Evolutionary conservation across 306 rosid genomes (phyloP).

Genomic region (Ammopiptanthus mongolicus): DNA sequence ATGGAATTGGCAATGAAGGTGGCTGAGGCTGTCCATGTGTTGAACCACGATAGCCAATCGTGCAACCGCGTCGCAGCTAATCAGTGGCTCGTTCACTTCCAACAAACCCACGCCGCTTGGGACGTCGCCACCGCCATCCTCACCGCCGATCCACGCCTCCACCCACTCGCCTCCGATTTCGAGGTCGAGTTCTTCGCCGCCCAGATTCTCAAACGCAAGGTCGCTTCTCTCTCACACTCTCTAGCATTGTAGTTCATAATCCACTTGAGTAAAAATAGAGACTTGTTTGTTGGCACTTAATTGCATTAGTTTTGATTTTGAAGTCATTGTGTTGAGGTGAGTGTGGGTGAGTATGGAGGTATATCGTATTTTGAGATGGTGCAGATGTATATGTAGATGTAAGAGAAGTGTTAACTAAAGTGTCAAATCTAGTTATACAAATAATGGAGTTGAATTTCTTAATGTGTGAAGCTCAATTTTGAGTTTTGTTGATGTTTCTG

Average conservation of each 20-base stretch:
- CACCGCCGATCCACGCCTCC: slow-evolving; percentile 51
- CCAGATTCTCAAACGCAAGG: slow-evolving; percentile 97
- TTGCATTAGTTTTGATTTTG: background rate
- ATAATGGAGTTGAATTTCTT: background rate
- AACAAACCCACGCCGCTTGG: slow-evolving; percentile 94
- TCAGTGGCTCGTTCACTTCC: slow-evolving; percentile 98
- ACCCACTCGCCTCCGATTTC: slow-evolving; percentile 41
- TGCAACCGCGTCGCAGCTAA: slow-evolving; percentile 98
- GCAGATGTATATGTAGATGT: background rate
- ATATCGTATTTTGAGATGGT: background rate
- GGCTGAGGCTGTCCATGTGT: slow-evolving; percentile 84
- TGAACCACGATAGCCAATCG: slow-evolving; percentile 84
- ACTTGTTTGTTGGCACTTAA: background rate
- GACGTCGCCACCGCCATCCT: slow-evolving; percentile 91
- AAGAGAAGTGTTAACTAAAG: background rate
- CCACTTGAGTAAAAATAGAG: background rate
- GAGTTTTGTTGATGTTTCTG: background rate
- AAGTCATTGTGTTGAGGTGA: background rate
- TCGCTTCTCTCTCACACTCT: background rate
- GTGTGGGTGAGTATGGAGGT: background rate
- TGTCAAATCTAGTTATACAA: background rate
- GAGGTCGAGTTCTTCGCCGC: slow-evolving; percentile 98
- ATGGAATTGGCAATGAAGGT: slow-evolving; percentile 86
- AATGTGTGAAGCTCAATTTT: slow-evolving; percentile 1
- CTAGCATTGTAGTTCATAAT: background rate